Conservation (phyloP, 1,284 basidiomycete genomes). For the Xerocomus amazonicus region DNA sequence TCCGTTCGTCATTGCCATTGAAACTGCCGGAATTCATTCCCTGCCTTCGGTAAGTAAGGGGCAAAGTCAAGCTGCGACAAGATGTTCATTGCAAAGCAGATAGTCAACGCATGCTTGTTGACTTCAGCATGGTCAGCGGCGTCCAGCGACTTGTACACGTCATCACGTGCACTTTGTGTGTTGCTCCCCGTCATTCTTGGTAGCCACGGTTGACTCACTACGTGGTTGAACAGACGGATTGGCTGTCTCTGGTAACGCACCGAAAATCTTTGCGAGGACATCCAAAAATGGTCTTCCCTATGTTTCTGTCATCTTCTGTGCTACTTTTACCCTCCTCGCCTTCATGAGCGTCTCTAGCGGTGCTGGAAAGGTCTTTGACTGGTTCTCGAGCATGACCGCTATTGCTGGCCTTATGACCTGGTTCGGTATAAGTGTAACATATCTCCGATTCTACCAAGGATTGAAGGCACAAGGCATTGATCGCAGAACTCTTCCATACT, state of each 20-base stretch:
- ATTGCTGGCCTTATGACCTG: slow-evolving; percentile 72
- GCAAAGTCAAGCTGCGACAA: background rate
- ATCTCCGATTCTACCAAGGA: slow-evolving; percentile 76
- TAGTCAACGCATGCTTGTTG: slow-evolving; percentile 85
- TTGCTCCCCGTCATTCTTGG: slow-evolving; percentile 28
- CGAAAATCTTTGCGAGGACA: slow-evolving; percentile 66
- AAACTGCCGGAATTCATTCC: slow-evolving; percentile 58
- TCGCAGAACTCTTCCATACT: slow-evolving; percentile 64
- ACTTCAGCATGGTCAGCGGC: slow-evolving; percentile 87
- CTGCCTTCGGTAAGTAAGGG: slow-evolving; percentile 44
- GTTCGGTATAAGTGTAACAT: slow-evolving; percentile 80
- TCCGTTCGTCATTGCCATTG: slow-evolving; percentile 69
- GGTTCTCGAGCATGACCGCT: slow-evolving; percentile 75
- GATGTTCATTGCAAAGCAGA: slow-evolving; percentile 39
- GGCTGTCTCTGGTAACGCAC: slow-evolving; percentile 73
- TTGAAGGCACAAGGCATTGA: slow-evolving; percentile 72
- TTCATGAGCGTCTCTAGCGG: slow-evolving; percentile 66
- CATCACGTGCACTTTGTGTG: slow-evolving; percentile 77
- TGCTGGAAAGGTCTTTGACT: slow-evolving; percentile 69
- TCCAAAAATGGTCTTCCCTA: slow-evolving; percentile 75
- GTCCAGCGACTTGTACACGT: slow-evolving; percentile 79
- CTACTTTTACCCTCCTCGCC: slow-evolving; percentile 68
- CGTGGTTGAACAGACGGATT: slow-evolving; percentile 59
- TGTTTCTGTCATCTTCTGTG: slow-evolving; percentile 63
- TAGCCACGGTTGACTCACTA: background rate